Base-by-base conservation (phyloP, 805 yeast species). In the Wickerhamomyces tratensis region DNA sequence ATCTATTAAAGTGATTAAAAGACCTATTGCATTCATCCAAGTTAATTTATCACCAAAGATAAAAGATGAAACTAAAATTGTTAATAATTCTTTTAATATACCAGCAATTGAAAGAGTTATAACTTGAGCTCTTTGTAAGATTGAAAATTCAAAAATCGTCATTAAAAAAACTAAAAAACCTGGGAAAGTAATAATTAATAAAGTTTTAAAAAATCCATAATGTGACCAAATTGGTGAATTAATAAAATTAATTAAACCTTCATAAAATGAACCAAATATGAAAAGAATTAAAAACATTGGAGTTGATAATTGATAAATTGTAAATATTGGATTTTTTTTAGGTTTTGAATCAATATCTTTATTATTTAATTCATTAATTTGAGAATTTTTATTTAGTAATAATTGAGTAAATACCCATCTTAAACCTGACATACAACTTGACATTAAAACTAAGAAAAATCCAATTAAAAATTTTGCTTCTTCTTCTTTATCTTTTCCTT, bases 361-460 rank as follows among this genome's bases (percentile, higher is more conserved):
- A 20, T 20, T 20, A 20, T 35, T 41, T 41, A 7, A 34, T 15
- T 36, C 67, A 27, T 39, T 41, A 26, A 42, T 39, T 12, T 80
- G 76, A 41, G 77, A 69, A 49, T 78, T 79, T 37, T 67, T 71
- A 49, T 74, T 82, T 40, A 93, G 65, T 33, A 91, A 69, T 25
- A 93, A 60, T 57, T 93, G 98, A 1, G 98, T 88, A 47, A 89
- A 75, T 1, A 95, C 91, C 98, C 98, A 93, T 48, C 98, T 74
- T 41, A 93, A 65, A 0, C 98, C 98, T 13, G 93, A 81, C 64
- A 87, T 73, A 57, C 83, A 72, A 2, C 95, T 77, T 5, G 96
- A 89, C 2, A 74, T 64, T 29, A 93, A 63, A 1, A 91, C 97
- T 27, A 88, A 64, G 2, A 77, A 41, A 25, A 87, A 77, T 2